Base-by-base conservation (phyloP, 2,329 filamentous ascomycete genomes). In the Aspergillus oerlinghausenensis region DNA sequence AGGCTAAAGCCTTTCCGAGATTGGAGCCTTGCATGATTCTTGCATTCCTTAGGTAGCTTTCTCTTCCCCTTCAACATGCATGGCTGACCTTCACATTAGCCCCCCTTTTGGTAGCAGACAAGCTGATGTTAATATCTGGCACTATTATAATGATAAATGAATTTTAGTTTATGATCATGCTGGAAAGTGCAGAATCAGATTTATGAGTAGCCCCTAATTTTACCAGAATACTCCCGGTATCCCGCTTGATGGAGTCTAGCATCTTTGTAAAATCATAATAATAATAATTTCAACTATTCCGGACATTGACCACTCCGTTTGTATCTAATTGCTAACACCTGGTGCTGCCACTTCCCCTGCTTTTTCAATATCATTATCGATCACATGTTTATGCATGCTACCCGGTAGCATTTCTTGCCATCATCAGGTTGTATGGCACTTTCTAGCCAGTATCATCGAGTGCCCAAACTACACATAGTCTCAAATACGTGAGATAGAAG, bases 21-120 rank as follows among this genome's bases (percentile, higher is more conserved):
- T 64, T 60, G 62, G 65, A 66, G 64, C 60, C 64, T 63, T 71
- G 66, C 65, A 69, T 65, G 43, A 47, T 61, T 53, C 49, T 59
- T 58, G 52, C 58, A 52, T 62, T 55, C 61, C 63, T 14, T 25
- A 47, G 43, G 9, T 25, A 47, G 43, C 11, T 58, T 59, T 61
- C 47, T 60, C 48, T 35, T 59, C 58, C 60, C 59, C 63, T 60
- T 61, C 62, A 54, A 52, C 45, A 49, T 58, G 52, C 55, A 14
- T 32, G 55, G 55, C 55, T 47, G 47, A 55, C 51, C 55, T 62
- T 58, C 55, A 50, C 58, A 57, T 62, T 57, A 56, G 51, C 5
- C 14, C 32, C 32, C 58, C 56, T 59, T 60, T 58, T 35, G 45
- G 42, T 51, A 49, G 11, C 52, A 50, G 51, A 42, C 17, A 52